Base-by-base conservation (phyloP, 75 land plant species). In the Cryptomeria japonica region DNA sequence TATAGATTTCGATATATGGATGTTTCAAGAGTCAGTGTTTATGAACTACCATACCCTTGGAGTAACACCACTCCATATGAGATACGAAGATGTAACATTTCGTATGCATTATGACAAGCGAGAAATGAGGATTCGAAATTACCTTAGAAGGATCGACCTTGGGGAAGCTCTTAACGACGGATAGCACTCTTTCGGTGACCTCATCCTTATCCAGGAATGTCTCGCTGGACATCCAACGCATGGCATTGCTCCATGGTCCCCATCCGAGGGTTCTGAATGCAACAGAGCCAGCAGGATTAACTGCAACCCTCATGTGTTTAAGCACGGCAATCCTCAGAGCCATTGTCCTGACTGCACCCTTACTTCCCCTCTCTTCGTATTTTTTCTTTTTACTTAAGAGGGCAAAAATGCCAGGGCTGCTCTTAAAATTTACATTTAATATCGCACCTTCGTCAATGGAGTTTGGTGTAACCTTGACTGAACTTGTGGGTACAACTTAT, bases 141-240 rank as follows among this genome's bases (percentile, higher is more conserved):
- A 97, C 99, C 99, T 96, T 94, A n/a, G 95, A 87, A 53, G 97
- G 95, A 88, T 97, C 97, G 88, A 96, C 94, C 85, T 97, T 97
- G 87, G 96, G 98, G 87, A 88, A 94, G 89, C 89, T 80, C 94
- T 95, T 97, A 91, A 97, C 92, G 53, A 97, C 93, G 68, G 87
- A 77, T 83, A 97, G 94, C 47, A 97, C 98, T 38, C 99, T 88
- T 10, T 96, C 94, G 78, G 92, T 68, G 80, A 96, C 99, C 82
- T 91, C 95, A 55, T 90, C 84, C 84, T 93, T 93, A 85, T 92
- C 92, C 56, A 96, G 87, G 79, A 94, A 92, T 47, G 92, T 92
- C 76, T 94, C 95, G 77, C 84, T 88, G 88, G 92, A 93, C 34
- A 94, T 92, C 86, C 39, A 56, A 36, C 86, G 86, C 34, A n/a